Base-by-base conservation (phyloP, 148 eudicot genomes). In the Agrostemma githago region DNA sequence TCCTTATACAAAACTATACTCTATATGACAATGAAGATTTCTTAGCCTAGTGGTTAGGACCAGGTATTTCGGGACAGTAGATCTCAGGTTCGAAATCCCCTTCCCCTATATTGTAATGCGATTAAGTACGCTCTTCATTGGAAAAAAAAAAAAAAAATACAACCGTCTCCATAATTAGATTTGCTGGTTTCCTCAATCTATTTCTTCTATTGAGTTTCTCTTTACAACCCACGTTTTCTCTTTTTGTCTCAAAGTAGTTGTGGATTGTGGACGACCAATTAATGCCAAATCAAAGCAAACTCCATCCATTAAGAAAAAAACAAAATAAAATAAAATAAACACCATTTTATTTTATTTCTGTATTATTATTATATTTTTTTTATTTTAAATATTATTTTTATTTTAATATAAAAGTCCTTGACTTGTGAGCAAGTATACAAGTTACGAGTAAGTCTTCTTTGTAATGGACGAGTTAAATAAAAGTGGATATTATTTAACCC, bases 171-270 rank as follows among this genome's bases (percentile, higher is more conserved):
- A n/a, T n/a, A n/a, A n/a, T n/a, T n/a, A 44, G 38, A 75, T 69
- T 34, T 65, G 80, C 71, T 72, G 80, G 66, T 71, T 78, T 72
- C 80, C 80, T 75, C 78, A 26, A 66, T 72, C 76, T 43, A 64
- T 77, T 26, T 16, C 26, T 72, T 72, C 76, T 43, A 64, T 77
- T 16, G 8, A 40, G 19, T 71, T 78, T 38, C 44, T 17, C 19
- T 57, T 66, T 66, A 74, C 64, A 72, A 78, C 80, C 80, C 71
- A 72, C 80, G 62, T 72, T 26, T 72, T 19, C 37, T 62, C 80
- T 72, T 78, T 78, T 78, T 72, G 76, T 78, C 72, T 72, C 12
- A 21, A 72, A 66, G 76, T 72, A 43, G 80, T 78, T 72, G 76
- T 72, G 76, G 67, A 54, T 78, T 72, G 76, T 72, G 76, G 67